Base-by-base conservation (phyloP, 2,329 filamentous ascomycete species). In the Xylariomycetidae sp. region DNA sequence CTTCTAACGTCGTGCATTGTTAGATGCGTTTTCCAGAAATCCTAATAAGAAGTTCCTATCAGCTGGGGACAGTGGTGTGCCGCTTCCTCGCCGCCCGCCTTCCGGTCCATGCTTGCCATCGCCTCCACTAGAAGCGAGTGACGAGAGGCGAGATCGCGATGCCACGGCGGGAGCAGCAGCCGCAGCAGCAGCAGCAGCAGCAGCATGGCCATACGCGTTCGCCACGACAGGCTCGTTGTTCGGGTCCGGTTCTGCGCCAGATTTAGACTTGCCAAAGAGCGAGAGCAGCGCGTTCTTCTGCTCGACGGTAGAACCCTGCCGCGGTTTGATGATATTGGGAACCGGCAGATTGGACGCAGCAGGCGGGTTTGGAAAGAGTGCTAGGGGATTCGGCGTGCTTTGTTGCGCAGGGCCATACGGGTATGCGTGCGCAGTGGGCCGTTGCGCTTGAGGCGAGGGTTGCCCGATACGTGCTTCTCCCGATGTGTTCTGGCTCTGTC, bases 11-110 rank as follows among this genome's bases (percentile, higher is more conserved):
- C 53, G 53, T n/a, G 55, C 38, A 19, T 43, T 62, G 22, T 62
- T 61, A 9, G 68, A 67, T 3, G 68, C 64, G 17, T 66, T 67
- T 43, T 85, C 76, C 48, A 93, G 61, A 53, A 87, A 92, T 8
- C 75, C 81, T 32, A 92, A 66, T 52, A 93, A 61, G 49, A 92
- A 92, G 12, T 70, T 79, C 52, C 84, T 81, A 46, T 92, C 80
- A 1, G 76, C 81, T 0, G 83, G 74, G 4, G 80, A 82, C 27
- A 79, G 76, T 10, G 73, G 65, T 19, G 68, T 67, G 49, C 72
- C 64, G 40, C 67, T 73, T 13, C 64, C 65, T 9, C 69, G 63
- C 25, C 67, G 47, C 9, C 22, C 22, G 6, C 40, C 35, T 2
- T 19, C 19, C n/a, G 13, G 18, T 23, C 13, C 12, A 5, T 8